Percentiles rank a stretch among this genome's conserved stretches.
phyloP scores from a whole-genome alignment of 805 yeast genomes.

The Candida gorgasii region DNA sequence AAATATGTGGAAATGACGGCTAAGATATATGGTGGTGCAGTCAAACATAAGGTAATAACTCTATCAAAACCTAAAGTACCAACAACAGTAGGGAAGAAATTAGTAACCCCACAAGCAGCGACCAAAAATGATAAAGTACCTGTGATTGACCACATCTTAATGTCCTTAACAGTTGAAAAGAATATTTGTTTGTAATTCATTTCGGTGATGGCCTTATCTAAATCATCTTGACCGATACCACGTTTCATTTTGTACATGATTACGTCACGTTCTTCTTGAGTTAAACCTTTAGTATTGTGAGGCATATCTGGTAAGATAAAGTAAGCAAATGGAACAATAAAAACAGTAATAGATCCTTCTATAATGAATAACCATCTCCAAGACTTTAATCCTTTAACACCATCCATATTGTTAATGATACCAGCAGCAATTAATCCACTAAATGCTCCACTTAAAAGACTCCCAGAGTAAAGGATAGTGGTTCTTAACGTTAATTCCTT shows the following conservation, averaged over 20 bases:
- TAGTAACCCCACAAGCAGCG: constrained; percentile 61
- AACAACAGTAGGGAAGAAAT: constrained; percentile 63
- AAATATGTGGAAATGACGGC: constrained; percentile 52
- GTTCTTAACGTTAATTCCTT: constrained; percentile 51
- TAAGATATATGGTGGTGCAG: constrained; percentile 59
- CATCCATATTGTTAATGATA: constrained; percentile 44
- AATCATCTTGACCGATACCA: constrained; percentile 44
- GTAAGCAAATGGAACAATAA: constrained; percentile 45
- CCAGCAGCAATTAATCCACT: constrained; percentile 58
- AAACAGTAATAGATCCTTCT: constrained; percentile 56
- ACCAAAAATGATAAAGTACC: constrained; percentile 48
- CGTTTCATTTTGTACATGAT: constrained; percentile 40
- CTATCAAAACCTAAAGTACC: constrained; percentile 51
- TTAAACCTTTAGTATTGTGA: constrained; percentile 46
- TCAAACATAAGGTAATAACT: constrained; percentile 53
- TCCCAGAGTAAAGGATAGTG: constrained; percentile 52
- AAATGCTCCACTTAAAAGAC: constrained; percentile 53
- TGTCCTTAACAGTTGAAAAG: constrained; percentile 37
- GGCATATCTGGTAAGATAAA: constrained; percentile 55
- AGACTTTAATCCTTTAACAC: constrained; percentile 40
- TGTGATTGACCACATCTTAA: constrained; percentile 49
- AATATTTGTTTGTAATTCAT: constrained; percentile 34
- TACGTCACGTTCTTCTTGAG: constrained; percentile 46
- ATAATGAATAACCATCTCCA: constrained; percentile 62
- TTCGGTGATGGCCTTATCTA: constrained; percentile 36